Evolutionary conservation across 2,329 filamentous ascomycete species (phyloP), one percentile per base, ranked within the genome.

Genomic region (Rhinocladiella mackenziei): DNA sequence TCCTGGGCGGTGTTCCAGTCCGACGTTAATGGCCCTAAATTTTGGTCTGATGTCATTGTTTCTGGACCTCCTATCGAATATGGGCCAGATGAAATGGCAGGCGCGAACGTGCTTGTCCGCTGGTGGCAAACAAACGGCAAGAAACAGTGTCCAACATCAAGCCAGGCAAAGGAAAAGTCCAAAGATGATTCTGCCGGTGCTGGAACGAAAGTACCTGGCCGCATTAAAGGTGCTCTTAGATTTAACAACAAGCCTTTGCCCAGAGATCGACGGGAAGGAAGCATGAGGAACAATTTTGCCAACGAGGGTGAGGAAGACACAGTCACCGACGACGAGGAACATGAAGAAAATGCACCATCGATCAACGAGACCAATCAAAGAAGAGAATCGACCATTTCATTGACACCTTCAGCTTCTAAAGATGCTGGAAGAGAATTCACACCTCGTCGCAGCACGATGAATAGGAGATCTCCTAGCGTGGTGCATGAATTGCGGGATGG

Each of bases 1-100:
- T 63, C 69, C 8, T 74, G 71, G 71, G 69, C 65, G 7, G 67
- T 73, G 3, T 72, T 73, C 51, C 48, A 34, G 23, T 38, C 11
- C 25, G 48, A 18, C 33, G 45, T 9, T 30, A 45, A 18, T 50
- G 48, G 7, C 43, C 44, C 34, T 53, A 53, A 28, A 53, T 53
- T 8, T 29, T 43, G 19, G n/a, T 55, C 58, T 8, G 55, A 63
- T 15, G 56, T 60, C 8, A 56, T 60, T 34, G 53, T 65, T 4
- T 58, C 59, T 32, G 67, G 63, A 0, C 63, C 65, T 4, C 67
- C 66, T 3, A 60, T 70, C 17, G 67, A 71, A 50, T 65, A 63
- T 41, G 60, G 58, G 26, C 44, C 51, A 1, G 61, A 66, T 36
- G 71, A 73, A 52, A 49, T 43, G 30, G 56, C 47, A 5, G 65